phyloP scores from a whole-genome alignment of 208 protist species.

The Novymonas esmeraldas region DNA sequence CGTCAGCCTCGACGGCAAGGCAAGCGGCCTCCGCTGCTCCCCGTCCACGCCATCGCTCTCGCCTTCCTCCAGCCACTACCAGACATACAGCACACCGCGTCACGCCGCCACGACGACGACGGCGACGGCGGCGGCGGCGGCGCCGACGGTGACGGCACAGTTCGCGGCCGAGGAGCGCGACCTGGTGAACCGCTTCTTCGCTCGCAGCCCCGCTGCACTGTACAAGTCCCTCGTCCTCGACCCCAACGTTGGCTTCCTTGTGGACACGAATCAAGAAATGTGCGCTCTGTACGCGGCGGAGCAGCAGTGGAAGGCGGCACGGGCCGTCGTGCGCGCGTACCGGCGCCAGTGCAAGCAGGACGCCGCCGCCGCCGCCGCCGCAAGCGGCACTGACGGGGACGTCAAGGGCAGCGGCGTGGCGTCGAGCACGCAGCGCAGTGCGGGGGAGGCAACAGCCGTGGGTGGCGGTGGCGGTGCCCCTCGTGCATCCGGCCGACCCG shows the following conservation, averaged over 20 bases:
- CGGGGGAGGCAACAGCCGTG: neutral
- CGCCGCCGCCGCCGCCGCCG: conserved; percentile 1
- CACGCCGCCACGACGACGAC: neutral
- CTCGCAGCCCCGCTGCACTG: conserved; percentile 31
- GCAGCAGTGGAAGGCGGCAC: conserved; percentile 38
- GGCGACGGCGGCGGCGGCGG: conserved; percentile 1
- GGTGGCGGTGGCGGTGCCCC: too few species aligned
- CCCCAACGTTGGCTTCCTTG: conserved; percentile 35
- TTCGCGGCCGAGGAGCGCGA: conserved; percentile 22
- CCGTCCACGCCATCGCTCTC: neutral
- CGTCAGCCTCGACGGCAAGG: neutral
- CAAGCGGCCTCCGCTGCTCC: neutral
- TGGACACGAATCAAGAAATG: conserved; percentile 70
- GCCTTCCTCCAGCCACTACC: neutral
- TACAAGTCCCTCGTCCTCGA: conserved; percentile 39
- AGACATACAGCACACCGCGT: neutral
- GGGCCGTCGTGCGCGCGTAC: conserved; percentile 34
- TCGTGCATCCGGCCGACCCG: neutral
- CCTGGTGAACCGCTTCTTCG: conserved; percentile 31
- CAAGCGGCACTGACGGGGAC: too few species aligned
- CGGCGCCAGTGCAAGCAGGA: conserved; percentile 27
- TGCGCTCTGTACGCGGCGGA: conserved; percentile 48
- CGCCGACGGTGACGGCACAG: conserved; percentile 5
- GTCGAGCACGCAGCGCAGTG: neutral
- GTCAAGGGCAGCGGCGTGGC: too few species aligned